Evolutionary conservation across 306 rosid species (phyloP), one percentile per base, ranked within the genome.

Genomic region (Begonia peltatifolia): DNA sequence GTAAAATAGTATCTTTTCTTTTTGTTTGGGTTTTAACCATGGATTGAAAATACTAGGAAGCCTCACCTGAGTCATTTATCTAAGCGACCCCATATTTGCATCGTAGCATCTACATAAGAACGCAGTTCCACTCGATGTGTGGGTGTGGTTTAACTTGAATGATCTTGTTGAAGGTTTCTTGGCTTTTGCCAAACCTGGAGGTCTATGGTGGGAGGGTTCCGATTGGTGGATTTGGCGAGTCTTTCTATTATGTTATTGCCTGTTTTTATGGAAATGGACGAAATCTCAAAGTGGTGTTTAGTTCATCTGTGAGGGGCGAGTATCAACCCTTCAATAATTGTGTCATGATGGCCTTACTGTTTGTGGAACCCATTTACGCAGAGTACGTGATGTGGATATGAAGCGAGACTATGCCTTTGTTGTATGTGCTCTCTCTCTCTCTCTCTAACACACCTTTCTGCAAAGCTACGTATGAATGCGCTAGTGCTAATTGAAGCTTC

Each of bases 361-460:
- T 75, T 75, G 35, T 75, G 80, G 76, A 70, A 55, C 69, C 73
- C 58, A 57, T 75, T 75, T 75, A 58, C 72, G 67, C 81, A 75
- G 77, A 75, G 74, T 75, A 67, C 77, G 71, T 14, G 81, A 75
- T 71, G 81, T 75, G 81, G 76, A 75, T 68, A 71, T 75, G 77
- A 75, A 75, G 81, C 73, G 70, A 30, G 81, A 75, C 67, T 75
- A 57, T 51, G 77, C 81, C 55, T 75, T 75, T 60, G 71, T 75
- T 71, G 81, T 75, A 75, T 69, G 79, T 69, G 12, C 4, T 15
- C 60, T 56, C 56, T 41, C 25, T 23, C 58, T 14, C 16, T 22
- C 64, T 42, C 68, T 43, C 48, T n/a, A 14, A 14, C 41, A 8
- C 16, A 10, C 41, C 7, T 48, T 11, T 15, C 1, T 42, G 35